Conservation (phyloP, 164 flowering plant genomes). For the Cinnamomum chago region DNA sequence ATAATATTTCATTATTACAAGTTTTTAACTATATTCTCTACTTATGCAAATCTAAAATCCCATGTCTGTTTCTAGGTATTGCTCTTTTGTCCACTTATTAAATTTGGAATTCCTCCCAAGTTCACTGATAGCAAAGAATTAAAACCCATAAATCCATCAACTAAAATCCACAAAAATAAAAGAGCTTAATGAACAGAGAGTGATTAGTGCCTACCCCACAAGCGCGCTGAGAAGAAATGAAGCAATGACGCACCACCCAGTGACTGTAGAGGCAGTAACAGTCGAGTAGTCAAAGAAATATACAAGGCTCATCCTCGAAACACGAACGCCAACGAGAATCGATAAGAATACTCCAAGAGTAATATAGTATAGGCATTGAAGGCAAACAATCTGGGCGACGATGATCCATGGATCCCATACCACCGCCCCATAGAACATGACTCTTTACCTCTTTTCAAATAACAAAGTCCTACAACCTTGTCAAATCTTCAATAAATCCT, state of each 20-base stretch:
- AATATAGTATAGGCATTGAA: conserved; percentile 81
- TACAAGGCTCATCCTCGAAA: conserved; percentile 75
- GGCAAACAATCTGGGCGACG: conserved; percentile 78
- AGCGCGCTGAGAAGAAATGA: conserved; percentile 63
- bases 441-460: conserved; percentile 10
- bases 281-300: conserved; percentile 90
- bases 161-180: too few species aligned
- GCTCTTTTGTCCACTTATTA: too few species aligned
- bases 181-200: neutral
- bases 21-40: too few species aligned
- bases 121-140: neutral
- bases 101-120: neutral
- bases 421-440: conserved; percentile 95
- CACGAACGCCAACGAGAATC: conserved; percentile 72
- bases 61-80: too few species aligned
- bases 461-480: neutral
- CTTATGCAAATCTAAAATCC: too few species aligned
- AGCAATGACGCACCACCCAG: conserved; percentile 83
- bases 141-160: neutral
- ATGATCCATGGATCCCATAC: conserved; percentile 99
- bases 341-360: conserved; percentile 64
- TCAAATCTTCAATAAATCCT: too few species aligned
- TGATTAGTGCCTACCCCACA: conserved; percentile 56
- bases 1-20: too few species aligned
- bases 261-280: conserved; percentile 60